Evolutionary conservation across 78 protist species (phyloP), one percentile per base, ranked within the genome.

Genomic region (Dictyostelium intermedium): DNA sequence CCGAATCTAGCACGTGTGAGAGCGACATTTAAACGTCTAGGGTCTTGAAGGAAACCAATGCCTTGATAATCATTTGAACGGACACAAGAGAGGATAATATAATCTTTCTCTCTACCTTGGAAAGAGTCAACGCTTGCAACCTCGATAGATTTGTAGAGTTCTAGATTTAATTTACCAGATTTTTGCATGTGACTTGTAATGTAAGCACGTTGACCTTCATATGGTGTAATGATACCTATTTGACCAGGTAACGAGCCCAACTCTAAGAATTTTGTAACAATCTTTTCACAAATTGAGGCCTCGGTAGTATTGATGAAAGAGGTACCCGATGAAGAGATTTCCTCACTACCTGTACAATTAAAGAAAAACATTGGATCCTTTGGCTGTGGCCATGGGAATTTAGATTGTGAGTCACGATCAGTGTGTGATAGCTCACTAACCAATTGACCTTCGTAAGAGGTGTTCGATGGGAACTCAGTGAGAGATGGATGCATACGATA

Each of bases 401-500:
- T 84, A 20, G 78, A 45, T 56, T 50, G 74, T 34, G 85, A 37
- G 16, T 78, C 77, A 25, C 84, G 80, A 56, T 13, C 41, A 53
- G 72, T 30, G 83, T 34, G 66, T 41, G 99, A 83, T 35, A 79
- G 53, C 6, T 63, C 47, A 30, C 77, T 89, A 34, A 89, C 92
- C 70, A 99, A 98, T 16, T 97, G 81, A 82, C 99, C 99, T 92
- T 99, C 99, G 96, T 99, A 99, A 96, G 99, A 99, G 13, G 98
- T 97, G 92, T 93, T 96, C 43, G 99, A 97, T 0, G 99, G 99
- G 92, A 99, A 99, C 72, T 97, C 99, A 25, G 98, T 39, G 41
- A 99, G 95, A 27, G 96, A 70, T 25, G 99, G 99, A 96, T 99
- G 99, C 99, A 99, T 99, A 56, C 99, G 98, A 97, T 99, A 99